Percentiles rank a stretch among this genome's conserved stretches.
Evolutionary conservation across 2,329 filamentous ascomycete genomes (phyloP).

Genomic region (Colletotrichum sp.): DNA sequence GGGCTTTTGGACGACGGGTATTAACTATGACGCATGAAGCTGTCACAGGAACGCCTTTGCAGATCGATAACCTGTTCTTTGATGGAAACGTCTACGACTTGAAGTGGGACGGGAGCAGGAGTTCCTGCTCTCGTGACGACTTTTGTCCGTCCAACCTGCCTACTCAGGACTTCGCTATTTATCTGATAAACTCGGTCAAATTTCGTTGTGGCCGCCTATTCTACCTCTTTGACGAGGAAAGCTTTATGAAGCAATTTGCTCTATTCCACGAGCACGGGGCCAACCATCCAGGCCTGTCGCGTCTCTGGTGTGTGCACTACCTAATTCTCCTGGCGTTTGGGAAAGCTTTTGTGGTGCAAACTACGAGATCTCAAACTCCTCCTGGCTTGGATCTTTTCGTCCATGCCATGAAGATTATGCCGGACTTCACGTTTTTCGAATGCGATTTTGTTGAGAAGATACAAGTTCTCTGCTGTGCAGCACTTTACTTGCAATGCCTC

Average conservation of each 20-base stretch:
- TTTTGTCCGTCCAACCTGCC: not conserved
- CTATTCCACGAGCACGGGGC: not conserved
- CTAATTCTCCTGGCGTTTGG: not conserved
- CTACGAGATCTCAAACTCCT: not conserved
- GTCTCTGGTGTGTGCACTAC: not conserved
- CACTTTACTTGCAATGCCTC: not conserved
- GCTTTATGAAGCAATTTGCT: conserved; percentile 42
- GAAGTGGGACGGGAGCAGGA: not conserved
- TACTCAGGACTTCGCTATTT: conserved; percentile 37
- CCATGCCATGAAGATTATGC: not conserved
- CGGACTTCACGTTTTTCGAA: not conserved
- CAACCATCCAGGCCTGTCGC: not conserved
- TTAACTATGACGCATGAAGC: not conserved
- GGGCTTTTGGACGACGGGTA: not conserved
- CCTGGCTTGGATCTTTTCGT: not conserved
- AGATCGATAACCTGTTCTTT: not conserved
- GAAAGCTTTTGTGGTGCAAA: not conserved
- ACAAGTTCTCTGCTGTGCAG: not conserved
- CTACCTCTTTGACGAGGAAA: conserved; percentile 57
- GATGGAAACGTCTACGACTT: not conserved
- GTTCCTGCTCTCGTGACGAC: not conserved
- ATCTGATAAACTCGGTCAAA: conserved; percentile 59
- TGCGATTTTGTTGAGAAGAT: not conserved
- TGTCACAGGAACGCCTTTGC: not conserved
- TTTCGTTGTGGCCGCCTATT: conserved; percentile 59